These are phyloP conservation scores for Sporisorium iseilematis-ciliati DNA, from an alignment of 1,284 basidiomycete species.

Conservation along the genomic window DNA sequence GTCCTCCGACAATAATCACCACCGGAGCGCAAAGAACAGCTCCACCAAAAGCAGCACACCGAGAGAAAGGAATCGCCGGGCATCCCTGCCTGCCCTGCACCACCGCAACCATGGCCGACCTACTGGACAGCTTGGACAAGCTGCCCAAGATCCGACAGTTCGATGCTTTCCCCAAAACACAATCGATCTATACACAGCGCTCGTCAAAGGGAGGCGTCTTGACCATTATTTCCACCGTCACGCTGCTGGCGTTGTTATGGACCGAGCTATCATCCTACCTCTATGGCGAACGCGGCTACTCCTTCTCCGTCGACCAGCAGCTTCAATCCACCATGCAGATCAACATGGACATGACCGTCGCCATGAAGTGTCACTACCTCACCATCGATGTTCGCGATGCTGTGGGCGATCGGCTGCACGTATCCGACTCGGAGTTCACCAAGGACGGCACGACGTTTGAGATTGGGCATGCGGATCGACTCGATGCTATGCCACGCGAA, in stretches of 20 bases:
- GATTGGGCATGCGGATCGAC: slow-evolving; percentile 80
- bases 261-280: slow-evolving; percentile 90
- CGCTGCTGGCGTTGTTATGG: slow-evolving; percentile 81
- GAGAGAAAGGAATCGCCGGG: too few relatives aligned
- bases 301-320: slow-evolving; percentile 58
- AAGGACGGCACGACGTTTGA: slow-evolving; percentile 84
- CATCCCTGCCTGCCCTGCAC: background rate
- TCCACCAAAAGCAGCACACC: too few relatives aligned
- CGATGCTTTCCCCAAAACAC: slow-evolving; percentile 71
- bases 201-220: slow-evolving; percentile 88
- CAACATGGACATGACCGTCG: slow-evolving; percentile 67
- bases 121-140: slow-evolving; percentile 61
- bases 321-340: slow-evolving; percentile 63
- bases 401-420: slow-evolving; percentile 87
- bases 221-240: slow-evolving; percentile 81
- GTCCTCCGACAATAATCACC: too few relatives aligned
- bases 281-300: slow-evolving; percentile 81
- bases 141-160: slow-evolving; percentile 66
- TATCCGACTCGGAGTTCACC: slow-evolving; percentile 81
- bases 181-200: slow-evolving; percentile 85
- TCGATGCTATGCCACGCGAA: slow-evolving; percentile 72
- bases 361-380: slow-evolving; percentile 72
- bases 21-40: too few relatives aligned
- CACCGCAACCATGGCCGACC: slow-evolving; percentile 49
- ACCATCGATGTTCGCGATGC: slow-evolving; percentile 91